These are phyloP conservation scores for Lipomyces oligophaga DNA, from an alignment of 805 yeast species.

Conservation along the genomic window DNA sequence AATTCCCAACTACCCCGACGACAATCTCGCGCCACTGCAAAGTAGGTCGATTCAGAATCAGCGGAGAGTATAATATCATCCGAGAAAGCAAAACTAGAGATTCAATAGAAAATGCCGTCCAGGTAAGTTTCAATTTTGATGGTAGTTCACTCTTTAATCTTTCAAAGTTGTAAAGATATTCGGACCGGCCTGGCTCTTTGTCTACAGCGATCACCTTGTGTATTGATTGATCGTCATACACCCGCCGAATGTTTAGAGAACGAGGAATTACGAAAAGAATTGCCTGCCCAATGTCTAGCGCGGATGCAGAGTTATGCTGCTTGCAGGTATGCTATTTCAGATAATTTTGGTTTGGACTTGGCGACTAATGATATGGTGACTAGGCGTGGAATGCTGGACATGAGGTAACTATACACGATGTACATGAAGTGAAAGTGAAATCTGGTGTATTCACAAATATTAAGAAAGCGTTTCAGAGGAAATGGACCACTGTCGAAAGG, in stretches of 20 bases:
- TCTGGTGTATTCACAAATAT: no score
- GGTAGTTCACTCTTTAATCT: neutral
- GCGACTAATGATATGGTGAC: neutral
- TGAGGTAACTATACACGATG: conserved; percentile 41
- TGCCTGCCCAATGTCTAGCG: conserved; percentile 85
- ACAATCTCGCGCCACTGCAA: no score
- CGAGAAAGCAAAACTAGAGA: no score
- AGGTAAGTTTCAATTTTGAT: conserved; percentile 1
- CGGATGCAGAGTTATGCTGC: conserved; percentile 82
- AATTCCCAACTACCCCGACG: no score
- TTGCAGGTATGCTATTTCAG: conserved; percentile 49
- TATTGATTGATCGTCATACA: conserved; percentile 78
- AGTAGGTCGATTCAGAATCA: no score
- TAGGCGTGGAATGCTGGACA: conserved; percentile 77
- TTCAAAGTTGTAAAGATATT: conserved; percentile 83
- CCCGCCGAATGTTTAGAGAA: conserved; percentile 84
- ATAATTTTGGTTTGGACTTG: neutral
- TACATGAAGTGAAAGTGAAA: no score
- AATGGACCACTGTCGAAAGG: conserved; percentile 93
- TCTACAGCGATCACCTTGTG: conserved; percentile 94
- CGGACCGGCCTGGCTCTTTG: conserved; percentile 94
- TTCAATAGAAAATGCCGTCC: conserved; percentile 16
- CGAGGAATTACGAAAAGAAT: conserved; percentile 66
- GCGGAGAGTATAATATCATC: no score
- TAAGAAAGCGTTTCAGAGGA: conserved; percentile 78